Conservation (phyloP, 2,329 filamentous ascomycete genomes). For the Talaromyces rugulosus region DNA sequence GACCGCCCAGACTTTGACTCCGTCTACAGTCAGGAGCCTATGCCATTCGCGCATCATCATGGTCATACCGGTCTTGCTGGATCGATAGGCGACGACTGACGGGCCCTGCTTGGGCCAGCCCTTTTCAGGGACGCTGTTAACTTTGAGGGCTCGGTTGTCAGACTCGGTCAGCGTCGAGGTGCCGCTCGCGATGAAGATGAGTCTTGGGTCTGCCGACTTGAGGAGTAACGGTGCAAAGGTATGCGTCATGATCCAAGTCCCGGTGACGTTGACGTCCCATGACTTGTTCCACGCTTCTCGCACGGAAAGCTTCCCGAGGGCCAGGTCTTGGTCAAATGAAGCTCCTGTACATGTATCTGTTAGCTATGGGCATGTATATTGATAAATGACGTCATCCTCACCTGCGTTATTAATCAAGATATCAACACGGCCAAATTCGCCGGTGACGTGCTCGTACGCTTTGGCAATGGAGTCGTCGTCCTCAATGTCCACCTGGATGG, state of each 20-base stretch:
- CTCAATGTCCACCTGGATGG: conserved; percentile 52
- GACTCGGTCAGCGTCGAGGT: conserved; percentile 32
- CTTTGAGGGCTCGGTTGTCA: not conserved
- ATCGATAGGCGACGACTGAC: conserved; percentile 33
- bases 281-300: conserved; percentile 44
- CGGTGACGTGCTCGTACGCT: conserved; percentile 41
- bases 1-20: conserved; percentile 49
- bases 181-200: conserved; percentile 47
- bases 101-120: conserved; percentile 41
- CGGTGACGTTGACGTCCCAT: conserved; percentile 50
- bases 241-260: conserved; percentile 43
- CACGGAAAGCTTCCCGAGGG: conserved; percentile 2
- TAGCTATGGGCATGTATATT: not conserved
- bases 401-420: conserved; percentile 57
- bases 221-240: conserved; percentile 52
- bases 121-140: conserved; percentile 3
- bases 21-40: conserved; percentile 43
- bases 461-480: conserved; percentile 50
- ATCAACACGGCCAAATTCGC: conserved; percentile 47
- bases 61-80: conserved; percentile 44
- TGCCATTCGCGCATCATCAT: conserved; percentile 48
- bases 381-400: conserved; percentile 16
- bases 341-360: not conserved
- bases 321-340: not conserved
- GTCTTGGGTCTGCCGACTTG: conserved; percentile 41